A percentile compares a stretch with the other conserved stretches of the same genome.
Evolutionary conservation across 2,329 filamentous ascomycete genomes (phyloP).

Genomic region (Aureobasidium melanogenum): DNA sequence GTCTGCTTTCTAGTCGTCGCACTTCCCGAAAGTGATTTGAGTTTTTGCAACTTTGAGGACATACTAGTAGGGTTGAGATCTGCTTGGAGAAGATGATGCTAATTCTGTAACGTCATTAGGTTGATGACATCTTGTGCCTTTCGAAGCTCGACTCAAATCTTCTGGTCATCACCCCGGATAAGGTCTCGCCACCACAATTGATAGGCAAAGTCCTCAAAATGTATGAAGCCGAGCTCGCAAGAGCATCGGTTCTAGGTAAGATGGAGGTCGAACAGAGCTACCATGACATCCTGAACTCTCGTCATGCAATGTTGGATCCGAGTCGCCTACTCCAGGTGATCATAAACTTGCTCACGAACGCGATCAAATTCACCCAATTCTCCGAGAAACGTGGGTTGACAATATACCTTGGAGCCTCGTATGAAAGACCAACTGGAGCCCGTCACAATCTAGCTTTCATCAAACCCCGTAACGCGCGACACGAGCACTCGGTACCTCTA

Average conservation of each 20-base stretch:
- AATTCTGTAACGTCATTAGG: too few relatives aligned
- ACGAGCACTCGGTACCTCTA: conserved; percentile 14
- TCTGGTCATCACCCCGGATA: conserved; percentile 32
- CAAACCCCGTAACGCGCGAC: conserved; percentile 14
- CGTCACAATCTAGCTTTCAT: conserved; percentile 28
- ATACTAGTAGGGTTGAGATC: too few relatives aligned
- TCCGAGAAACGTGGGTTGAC: conserved; percentile 27
- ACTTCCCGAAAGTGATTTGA: too few relatives aligned
- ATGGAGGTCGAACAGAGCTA: conserved; percentile 31
- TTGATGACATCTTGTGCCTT: conserved; percentile 39
- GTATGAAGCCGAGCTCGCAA: conserved; percentile 31
- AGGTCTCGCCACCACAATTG: conserved; percentile 28
- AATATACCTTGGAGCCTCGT: conserved; percentile 30
- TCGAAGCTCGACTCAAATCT: conserved; percentile 29
- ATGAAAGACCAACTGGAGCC: conserved; percentile 24
- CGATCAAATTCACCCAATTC: conserved; percentile 39
- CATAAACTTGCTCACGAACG: conserved; percentile 36
- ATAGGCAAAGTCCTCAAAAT: conserved; percentile 29
- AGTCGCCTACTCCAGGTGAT: conserved; percentile 36
- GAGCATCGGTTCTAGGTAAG: conserved; percentile 24
- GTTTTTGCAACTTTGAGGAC: too few relatives aligned
- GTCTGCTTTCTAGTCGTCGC: too few relatives aligned
- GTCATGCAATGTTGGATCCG: conserved; percentile 33
- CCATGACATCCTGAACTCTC: conserved; percentile 23
- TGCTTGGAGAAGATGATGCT: too few relatives aligned